phyloP scores from a whole-genome alignment of 495 filamentous ascomycete species.

The Mytilinidion resinicola region DNA sequence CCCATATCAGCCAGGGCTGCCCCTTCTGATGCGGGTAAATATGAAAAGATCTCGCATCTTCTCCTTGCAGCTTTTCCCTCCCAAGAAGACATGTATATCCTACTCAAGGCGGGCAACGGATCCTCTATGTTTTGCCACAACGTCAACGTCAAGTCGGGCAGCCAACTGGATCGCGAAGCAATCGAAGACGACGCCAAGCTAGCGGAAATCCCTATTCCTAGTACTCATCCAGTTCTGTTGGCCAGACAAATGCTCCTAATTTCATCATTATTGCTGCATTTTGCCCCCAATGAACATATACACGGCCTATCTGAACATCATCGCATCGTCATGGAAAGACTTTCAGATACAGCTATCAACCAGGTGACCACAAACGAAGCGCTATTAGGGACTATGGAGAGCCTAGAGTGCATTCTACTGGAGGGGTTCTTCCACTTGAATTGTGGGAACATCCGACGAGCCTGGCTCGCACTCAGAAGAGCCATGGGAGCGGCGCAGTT shows the following conservation, averaged over 20 bases:
- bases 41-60: background rate
- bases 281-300: background rate
- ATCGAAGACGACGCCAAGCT: background rate
- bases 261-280: constrained; percentile 4
- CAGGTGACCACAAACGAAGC: constrained; percentile 10
- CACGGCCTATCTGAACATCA: constrained; percentile 1
- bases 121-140: background rate
- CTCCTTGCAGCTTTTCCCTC: constrained; percentile 4
- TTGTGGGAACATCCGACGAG: constrained; percentile 11
- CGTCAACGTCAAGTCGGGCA: background rate
- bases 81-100: background rate
- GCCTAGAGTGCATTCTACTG: constrained; percentile 11
- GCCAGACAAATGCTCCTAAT: constrained; percentile 9
- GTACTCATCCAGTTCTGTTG: constrained; percentile 13
- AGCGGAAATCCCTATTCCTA: background rate
- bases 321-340: constrained; percentile 1
- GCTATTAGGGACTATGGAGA: constrained; percentile 9
- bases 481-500: constrained; percentile 12
- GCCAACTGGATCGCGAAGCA: background rate
- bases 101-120: background rate
- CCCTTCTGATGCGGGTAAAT: background rate
- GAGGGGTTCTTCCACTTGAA: constrained; percentile 11
- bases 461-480: constrained; percentile 6
- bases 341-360: constrained; percentile 4
- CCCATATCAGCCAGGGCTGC: too few species aligned